phyloP scores from a whole-genome alignment of 2,329 filamentous ascomycete genomes.

The Exophiala mesophila region DNA sequence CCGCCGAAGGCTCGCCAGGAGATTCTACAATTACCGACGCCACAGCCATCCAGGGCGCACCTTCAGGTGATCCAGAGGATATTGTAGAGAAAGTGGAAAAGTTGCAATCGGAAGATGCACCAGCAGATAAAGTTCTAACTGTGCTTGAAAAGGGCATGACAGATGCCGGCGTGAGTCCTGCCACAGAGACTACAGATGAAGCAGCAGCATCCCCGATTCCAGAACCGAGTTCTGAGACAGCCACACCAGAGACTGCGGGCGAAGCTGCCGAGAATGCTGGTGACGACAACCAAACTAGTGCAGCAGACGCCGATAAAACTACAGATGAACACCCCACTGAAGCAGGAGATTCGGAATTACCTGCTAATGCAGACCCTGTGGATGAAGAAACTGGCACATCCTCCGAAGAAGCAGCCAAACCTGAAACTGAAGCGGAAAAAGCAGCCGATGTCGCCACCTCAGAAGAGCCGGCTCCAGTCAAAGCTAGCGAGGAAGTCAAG shows the following conservation, averaged over 20 bases:
- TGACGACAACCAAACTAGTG: not conserved
- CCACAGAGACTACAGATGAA: slow-evolving; percentile 1
- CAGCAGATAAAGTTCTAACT: slow-evolving; percentile 15
- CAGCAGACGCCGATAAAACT: slow-evolving; percentile 1
- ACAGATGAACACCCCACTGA: too few species aligned
- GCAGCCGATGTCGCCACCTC: too few species aligned
- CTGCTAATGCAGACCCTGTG: too few species aligned
- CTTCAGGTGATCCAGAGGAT: slow-evolving; percentile 7
- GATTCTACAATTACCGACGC: not conserved
- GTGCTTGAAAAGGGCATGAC: slow-evolving; percentile 25
- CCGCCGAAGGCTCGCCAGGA: not conserved
- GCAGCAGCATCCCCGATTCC: not conserved
- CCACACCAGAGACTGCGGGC: not conserved
- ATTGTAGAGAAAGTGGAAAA: slow-evolving; percentile 21
- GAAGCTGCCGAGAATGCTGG: not conserved
- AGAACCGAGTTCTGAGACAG: not conserved
- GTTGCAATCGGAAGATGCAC: slow-evolving; percentile 19
- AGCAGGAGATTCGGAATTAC: too few species aligned
- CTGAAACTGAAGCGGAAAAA: too few species aligned
- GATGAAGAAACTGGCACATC: too few species aligned
- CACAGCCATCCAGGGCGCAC: not conserved
- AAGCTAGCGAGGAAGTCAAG: too few species aligned
- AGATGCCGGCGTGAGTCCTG: slow-evolving; percentile 24
- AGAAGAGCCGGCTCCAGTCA: too few species aligned
- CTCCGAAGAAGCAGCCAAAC: too few species aligned